phyloP scores from a whole-genome alignment of 2,329 filamentous ascomycete species.

The Colletotrichum sansevieriae region DNA sequence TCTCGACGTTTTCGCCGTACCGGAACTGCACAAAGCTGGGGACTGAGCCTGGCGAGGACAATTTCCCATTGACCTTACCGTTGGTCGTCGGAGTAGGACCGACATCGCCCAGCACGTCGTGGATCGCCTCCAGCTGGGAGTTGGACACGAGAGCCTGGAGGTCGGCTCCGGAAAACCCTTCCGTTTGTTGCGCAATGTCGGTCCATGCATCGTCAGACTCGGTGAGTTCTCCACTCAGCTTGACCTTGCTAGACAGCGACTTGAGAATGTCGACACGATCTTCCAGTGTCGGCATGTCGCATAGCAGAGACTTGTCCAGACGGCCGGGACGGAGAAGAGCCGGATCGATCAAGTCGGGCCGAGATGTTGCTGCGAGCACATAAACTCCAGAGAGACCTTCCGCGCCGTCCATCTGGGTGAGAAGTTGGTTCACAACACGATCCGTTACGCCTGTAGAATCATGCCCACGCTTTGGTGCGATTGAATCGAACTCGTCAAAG shows the following conservation, averaged over 20 bases:
- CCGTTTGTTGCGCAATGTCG: conserved; percentile 84
- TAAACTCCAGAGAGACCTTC: conserved; percentile 96
- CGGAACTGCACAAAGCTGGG: conserved; percentile 85
- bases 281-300: conserved; percentile 84
- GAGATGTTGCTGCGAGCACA: conserved; percentile 91
- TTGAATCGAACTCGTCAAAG: conserved; percentile 98
- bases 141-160: conserved; percentile 96
- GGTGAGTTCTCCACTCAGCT: conserved; percentile 76
- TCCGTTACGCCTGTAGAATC: conserved; percentile 99
- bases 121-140: conserved; percentile 95
- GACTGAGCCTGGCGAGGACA: conserved; percentile 46
- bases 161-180: conserved; percentile 94
- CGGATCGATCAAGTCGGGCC: conserved; percentile 95
- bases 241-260: conserved; percentile 85
- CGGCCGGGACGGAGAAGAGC: conserved; percentile 91
- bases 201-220: conserved; percentile 67
- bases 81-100: conserved; percentile 49
- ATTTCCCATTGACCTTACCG: conserved; percentile 50
- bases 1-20: conserved; percentile 73
- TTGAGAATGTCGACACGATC: conserved; percentile 91
- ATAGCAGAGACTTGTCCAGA: conserved; percentile 92
- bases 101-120: conserved; percentile 81
- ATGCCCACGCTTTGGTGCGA: conserved; percentile 96
- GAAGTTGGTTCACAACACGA: conserved; percentile 95
- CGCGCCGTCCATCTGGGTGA: conserved; percentile 99